Evolutionary conservation across 768 basidiomycete species (phyloP).

Genomic region (Lactifluus pinguis): DNA sequence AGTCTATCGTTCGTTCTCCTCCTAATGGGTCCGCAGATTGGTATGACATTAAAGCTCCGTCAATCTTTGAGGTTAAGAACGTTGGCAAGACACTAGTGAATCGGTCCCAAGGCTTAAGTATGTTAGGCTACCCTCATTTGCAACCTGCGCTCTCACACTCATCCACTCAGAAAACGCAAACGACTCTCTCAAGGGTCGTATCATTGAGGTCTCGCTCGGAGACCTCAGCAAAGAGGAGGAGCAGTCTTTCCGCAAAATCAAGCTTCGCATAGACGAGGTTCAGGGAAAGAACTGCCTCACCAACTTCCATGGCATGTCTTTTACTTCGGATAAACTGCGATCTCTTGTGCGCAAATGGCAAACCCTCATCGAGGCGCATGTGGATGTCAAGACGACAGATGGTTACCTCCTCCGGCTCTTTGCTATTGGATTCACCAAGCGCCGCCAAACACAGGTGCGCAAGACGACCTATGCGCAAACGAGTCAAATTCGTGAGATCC

Average conservation of each 20-base stretch:
- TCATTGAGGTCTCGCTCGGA: conserved; percentile 91
- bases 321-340: conserved; percentile 99
- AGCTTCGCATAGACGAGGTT: conserved; percentile 91
- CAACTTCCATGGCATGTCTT: conserved; percentile 99
- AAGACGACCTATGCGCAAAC: conserved; percentile 99
- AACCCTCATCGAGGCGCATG: conserved; percentile 95
- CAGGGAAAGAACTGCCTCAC: conserved; percentile 99
- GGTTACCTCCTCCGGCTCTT: conserved; percentile 99
- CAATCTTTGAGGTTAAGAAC: conserved; percentile 93
- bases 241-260: conserved; percentile 98
- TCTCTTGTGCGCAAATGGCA: conserved; percentile 99
- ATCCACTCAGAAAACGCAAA: conserved; percentile 80
- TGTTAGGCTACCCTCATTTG: conserved; percentile 30
- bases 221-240: conserved; percentile 99
- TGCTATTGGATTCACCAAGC: conserved; percentile 98
- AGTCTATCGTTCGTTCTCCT: not conserved
- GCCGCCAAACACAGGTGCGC: conserved; percentile 90
- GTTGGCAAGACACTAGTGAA: conserved; percentile 99
- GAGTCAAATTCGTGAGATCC: conserved; percentile 91
- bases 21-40: conserved; percentile 53
- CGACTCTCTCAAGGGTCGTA: conserved; percentile 95
- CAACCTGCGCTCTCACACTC: conserved; percentile 13
- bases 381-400: conserved; percentile 98
- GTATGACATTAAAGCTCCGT: conserved; percentile 99
- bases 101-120: conserved; percentile 96